Percentiles rank a stretch among this genome's conserved stretches.
Conservation (phyloP, 192 early-diverging fungal genomes). For the Coemansia sp. region DNA sequence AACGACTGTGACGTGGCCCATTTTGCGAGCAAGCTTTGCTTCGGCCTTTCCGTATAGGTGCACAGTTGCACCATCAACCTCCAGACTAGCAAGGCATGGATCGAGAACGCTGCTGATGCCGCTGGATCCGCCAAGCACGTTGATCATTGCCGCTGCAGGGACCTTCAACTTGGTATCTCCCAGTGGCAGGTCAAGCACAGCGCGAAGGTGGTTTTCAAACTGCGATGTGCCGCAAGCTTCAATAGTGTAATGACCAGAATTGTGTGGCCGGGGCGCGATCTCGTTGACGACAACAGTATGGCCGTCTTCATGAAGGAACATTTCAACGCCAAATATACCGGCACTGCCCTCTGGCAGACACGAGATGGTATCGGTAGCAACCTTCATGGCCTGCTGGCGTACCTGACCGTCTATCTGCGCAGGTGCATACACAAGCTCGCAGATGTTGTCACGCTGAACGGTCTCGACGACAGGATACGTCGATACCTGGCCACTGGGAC, state of each 20-base stretch:
- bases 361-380: constrained; percentile 82
- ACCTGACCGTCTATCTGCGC: constrained; percentile 91
- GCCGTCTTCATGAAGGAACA: constrained; percentile 91
- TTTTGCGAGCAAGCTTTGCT: constrained; percentile 87
- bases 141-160: constrained; percentile 90
- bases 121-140: constrained; percentile 78
- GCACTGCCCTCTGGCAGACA: constrained; percentile 71
- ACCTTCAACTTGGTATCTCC: constrained; percentile 88
- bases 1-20: constrained; percentile 96
- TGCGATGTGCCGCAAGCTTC: constrained; percentile 97
- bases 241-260: constrained; percentile 98
- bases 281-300: constrained; percentile 86
- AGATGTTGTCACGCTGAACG: constrained; percentile 94
- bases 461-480: constrained; percentile 97
- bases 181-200: constrained; percentile 87
- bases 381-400: constrained; percentile 65
- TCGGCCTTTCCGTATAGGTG: constrained; percentile 95
- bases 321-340: constrained; percentile 97
- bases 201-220: constrained; percentile 92
- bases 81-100: constrained; percentile 58
- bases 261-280: constrained; percentile 98
- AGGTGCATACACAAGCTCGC: constrained; percentile 92
- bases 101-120: constrained; percentile 63
- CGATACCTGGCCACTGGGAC: constrained; percentile 57
- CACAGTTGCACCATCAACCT: constrained; percentile 80